Percentiles rank a stretch among this genome's conserved stretches.
These are phyloP conservation scores for Aspergillus brasiliensis DNA, from an alignment of 2,329 filamentous ascomycete species.

Conservation along the genomic window DNA sequence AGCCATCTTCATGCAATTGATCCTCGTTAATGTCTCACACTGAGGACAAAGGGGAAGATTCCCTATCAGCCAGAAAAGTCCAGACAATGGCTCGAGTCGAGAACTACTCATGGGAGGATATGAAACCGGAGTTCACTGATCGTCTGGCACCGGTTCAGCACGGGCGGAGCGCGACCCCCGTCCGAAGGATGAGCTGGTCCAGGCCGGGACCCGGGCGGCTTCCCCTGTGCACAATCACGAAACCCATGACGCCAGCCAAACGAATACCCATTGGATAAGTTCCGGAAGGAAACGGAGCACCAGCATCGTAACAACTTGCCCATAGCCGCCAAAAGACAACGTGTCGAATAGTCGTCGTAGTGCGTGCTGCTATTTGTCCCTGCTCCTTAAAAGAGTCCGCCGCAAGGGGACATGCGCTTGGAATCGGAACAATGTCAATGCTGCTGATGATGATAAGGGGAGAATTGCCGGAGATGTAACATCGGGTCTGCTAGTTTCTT, in stretches of 20 bases:
- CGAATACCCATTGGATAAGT: background rate
- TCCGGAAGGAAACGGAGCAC: background rate
- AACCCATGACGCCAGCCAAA: background rate
- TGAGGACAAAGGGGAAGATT: background rate
- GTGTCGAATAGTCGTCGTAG: background rate
- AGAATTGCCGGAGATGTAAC: background rate
- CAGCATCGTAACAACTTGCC: background rate
- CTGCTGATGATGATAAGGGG: background rate
- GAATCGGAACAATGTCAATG: background rate
- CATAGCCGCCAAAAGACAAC: background rate
- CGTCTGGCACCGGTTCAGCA: background rate
- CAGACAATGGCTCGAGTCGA: background rate
- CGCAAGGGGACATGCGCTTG: conserved; percentile 12
- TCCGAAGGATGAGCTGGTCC: background rate
- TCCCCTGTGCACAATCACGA: background rate
- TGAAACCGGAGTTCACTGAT: background rate
- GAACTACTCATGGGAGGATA: background rate
- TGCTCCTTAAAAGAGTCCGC: conserved; percentile 5
- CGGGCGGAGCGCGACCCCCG: conserved; percentile 2
- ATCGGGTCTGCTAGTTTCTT: background rate
- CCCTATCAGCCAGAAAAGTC: background rate
- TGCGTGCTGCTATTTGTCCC: background rate
- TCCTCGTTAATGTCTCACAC: background rate
- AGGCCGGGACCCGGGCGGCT: background rate
- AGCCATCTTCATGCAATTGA: background rate